Evolutionary conservation across 2,329 filamentous ascomycete genomes (phyloP), one percentile per base, ranked within the genome.

Genomic region (Microdochium nivale): DNA sequence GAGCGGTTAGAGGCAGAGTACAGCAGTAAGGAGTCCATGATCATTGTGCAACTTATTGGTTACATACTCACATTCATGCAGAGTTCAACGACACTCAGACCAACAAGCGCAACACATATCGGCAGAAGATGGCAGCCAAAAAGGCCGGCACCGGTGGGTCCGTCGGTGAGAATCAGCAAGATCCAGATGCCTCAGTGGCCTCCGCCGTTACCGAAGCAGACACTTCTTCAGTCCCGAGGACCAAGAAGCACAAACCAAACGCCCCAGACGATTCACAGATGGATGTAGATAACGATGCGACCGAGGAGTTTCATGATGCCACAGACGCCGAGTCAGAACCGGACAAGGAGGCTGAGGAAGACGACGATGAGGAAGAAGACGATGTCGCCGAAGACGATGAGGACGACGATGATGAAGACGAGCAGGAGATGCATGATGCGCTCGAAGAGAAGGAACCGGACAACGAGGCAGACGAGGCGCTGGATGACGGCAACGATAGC

Each of bases 51-150:
- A 5, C 25, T 10, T 8, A 51, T 11, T 25, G 33, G 50, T 55
- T 48, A 58, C 21, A 47, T 32, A 47, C n/a, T 21, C 44, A 51
- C 23, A 24, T 25, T 23, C 2, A 51, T 2, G 11, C 58, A 86
- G 84, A 87, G 65, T 90, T 87, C 74, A 87, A 83, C 62, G 78
- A 84, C 56, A 80, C 84, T 52, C 85, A 89, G 65, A 81, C 84
- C 21, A 83, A 85, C 52, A 90, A 90, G 70, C 83, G 86, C 50
- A 88, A 84, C 58, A 81, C 78, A 16, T 88, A 89, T 69, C 79
- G 85, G 50, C 80, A 83, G 60, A 87, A 85, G 60, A 79, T 85
- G 19, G 82, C 82, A 50, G 80, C 83, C 50, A 88, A 86, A 67
- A 70, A 69, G 50, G 67, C 62, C 14, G 62, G 60, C 43, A 50